Base-by-base conservation (phyloP, 805 yeast genomes). In the Phaffomyces thermotolerans region DNA sequence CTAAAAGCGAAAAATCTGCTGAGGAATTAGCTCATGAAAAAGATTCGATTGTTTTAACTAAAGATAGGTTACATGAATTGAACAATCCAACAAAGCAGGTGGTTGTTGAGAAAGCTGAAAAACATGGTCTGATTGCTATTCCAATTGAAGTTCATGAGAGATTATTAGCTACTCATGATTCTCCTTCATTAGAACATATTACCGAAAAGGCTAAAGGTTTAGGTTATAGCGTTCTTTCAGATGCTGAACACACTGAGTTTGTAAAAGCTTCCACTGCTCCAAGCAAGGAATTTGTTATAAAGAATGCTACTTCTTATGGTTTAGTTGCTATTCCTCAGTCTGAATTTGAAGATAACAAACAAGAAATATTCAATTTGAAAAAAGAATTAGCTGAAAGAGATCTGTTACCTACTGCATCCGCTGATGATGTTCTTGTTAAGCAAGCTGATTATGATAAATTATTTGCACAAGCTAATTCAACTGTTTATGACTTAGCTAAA, bases 351-450 rank as follows among this genome's bases (percentile, higher is more conserved):
- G 27, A 34, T 15, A 24, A 47, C 34, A 44, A 53, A 24, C 27
- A 39, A 8, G 42, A 53, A 10, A 23, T 42, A 4, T 39, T 49
- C 4, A 62, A 61, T 15, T 40, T 58, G 24, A 36, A 52, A 22
- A 56, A 52, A n/a, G 51, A 54, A 40, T 39, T 65, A 29, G 40
- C 42, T 3, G 50, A 59, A 24, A 54, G 56, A 15, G 59, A 68
- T 20, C 51, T 56, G 22, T 44, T 64, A 35, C 52, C 49, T 8
- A 52, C 53, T 6, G 34, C 52, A 8, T 41, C 45, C 4, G 50
- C 56, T 18, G 50, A 51, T 30, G 43, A 43, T 37, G 51, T 47
- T 14, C 45, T 49, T 29, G 30, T 49, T 12, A 44, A 42, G 29
- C 44, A 47, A 31, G 45, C 39, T 13, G 49, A 36, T 10, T 47